These are phyloP conservation scores for Colletotrichum chrysophilum DNA, from an alignment of 2,329 filamentous ascomycete genomes.

Conservation along the genomic window DNA sequence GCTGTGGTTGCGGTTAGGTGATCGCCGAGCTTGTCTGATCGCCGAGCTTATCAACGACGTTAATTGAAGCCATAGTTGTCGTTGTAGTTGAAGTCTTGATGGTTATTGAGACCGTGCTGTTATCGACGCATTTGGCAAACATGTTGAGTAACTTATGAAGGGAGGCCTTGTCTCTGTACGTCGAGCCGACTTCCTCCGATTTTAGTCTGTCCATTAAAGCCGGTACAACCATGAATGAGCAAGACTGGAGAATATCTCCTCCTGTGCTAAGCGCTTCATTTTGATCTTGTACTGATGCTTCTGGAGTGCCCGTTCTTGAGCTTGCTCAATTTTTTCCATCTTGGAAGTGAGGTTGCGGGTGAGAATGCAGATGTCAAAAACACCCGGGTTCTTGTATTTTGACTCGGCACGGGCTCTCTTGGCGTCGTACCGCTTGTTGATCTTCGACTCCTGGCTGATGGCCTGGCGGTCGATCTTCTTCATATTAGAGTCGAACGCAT, in stretches of 20 bases:
- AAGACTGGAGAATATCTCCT: neutral
- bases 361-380: neutral
- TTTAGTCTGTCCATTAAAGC: fast-evolving
- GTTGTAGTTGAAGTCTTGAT: no score
- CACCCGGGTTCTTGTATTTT: neutral
- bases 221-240: neutral
- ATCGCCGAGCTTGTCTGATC: no score
- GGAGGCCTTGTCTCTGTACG: fast-evolving
- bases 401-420: neutral
- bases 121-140: neutral
- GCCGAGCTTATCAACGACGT: no score
- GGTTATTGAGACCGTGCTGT: neutral
- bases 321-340: neutral
- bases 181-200: neutral
- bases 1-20: no score
- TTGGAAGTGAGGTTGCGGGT: neutral
- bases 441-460: neutral
- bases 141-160: neutral
- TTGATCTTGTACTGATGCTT: neutral
- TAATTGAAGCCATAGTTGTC: no score
- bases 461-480: neutral
- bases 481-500: neutral
- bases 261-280: neutral
- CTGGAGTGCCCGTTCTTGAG: neutral
- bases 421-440: neutral